phyloP scores from a whole-genome alignment of 352 stramenopile genomes.

The Blastocystis hominis region DNA sequence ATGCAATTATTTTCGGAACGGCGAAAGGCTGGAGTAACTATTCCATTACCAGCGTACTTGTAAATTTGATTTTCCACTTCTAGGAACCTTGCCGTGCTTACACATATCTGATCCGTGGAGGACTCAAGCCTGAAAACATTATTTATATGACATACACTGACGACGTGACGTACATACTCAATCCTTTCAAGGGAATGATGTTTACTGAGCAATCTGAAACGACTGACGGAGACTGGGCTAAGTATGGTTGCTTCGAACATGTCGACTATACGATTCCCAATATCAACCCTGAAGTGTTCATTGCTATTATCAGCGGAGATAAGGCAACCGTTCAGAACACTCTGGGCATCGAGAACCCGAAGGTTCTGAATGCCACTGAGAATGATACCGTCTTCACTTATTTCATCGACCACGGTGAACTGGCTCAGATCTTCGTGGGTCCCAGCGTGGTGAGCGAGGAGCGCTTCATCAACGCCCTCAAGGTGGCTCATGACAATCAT shows the following conservation, averaged over 20 bases:
- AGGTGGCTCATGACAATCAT: constrained; percentile 16
- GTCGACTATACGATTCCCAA: constrained; percentile 23
- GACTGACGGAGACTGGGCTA: constrained; percentile 31
- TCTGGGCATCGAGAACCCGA: constrained; percentile 53
- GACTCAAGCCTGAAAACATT: constrained; percentile 55
- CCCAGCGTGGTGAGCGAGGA: neutral
- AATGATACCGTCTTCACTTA: constrained; percentile 53
- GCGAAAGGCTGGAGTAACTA: constrained; percentile 45
- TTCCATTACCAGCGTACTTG: constrained; percentile 13
- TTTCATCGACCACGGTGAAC: constrained; percentile 54
- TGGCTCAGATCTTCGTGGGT: constrained; percentile 43
- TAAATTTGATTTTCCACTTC: neutral
- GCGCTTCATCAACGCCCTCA: neutral
- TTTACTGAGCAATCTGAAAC: constrained; percentile 15
- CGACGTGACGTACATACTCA: neutral
- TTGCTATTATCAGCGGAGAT: constrained; percentile 34
- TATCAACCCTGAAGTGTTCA: neutral
- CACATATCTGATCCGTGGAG: constrained; percentile 5
- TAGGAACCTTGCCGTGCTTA: constrained; percentile 49
- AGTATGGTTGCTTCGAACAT: constrained; percentile 50
- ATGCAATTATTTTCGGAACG: constrained; percentile 49
- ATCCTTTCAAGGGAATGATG: constrained; percentile 41
- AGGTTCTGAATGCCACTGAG: neutral
- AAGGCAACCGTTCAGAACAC: neutral
- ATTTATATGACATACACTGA: constrained; percentile 41